These are phyloP conservation scores for Colletotrichum falcatum DNA, from an alignment of 2,329 filamentous ascomycete species.

Conservation along the genomic window DNA sequence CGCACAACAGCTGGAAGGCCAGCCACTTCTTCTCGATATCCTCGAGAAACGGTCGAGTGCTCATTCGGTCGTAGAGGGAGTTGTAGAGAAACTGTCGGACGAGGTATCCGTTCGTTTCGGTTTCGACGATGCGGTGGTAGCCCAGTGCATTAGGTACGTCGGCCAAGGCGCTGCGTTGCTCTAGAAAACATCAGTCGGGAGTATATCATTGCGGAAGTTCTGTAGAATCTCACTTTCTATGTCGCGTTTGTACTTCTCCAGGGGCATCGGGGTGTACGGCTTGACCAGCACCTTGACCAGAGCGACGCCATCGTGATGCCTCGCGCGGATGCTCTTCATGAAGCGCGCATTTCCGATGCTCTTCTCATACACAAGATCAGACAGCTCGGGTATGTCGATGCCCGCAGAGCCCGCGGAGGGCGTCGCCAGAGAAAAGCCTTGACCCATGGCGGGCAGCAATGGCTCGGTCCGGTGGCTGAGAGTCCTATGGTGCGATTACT, in stretches of 20 bases:
- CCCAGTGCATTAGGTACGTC: conserved; percentile 91
- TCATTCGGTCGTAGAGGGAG: conserved; percentile 96
- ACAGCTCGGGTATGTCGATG: conserved; percentile 92
- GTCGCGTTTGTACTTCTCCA: conserved; percentile 81
- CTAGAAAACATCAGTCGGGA: conserved; percentile 55
- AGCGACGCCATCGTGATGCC: conserved; percentile 90
- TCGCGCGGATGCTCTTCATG: conserved; percentile 94
- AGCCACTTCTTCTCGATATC: conserved; percentile 99
- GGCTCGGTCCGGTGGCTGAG: conserved; percentile 13
- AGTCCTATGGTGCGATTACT: conserved; percentile 37
- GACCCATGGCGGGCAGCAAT: conserved; percentile 76
- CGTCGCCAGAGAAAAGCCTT: conserved; percentile 94
- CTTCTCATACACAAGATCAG: conserved; percentile 91
- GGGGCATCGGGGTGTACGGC: conserved; percentile 83
- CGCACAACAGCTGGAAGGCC: conserved; percentile 93
- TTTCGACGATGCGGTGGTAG: conserved; percentile 93
- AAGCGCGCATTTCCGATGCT: conserved; percentile 92
- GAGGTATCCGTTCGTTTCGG: conserved; percentile 89
- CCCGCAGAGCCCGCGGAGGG: conserved; percentile 91
- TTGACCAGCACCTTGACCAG: conserved; percentile 97
- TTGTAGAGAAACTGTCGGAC: conserved; percentile 96
- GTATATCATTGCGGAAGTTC: not conserved
- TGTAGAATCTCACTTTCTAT: conserved; percentile 70
- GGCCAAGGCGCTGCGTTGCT: conserved; percentile 81
- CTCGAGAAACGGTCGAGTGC: conserved; percentile 95